Percentiles rank a stretch among this genome's conserved stretches.
Evolutionary conservation across 2,329 filamentous ascomycete species (phyloP).

Genomic region (Plectosphaerella cucumerina): DNA sequence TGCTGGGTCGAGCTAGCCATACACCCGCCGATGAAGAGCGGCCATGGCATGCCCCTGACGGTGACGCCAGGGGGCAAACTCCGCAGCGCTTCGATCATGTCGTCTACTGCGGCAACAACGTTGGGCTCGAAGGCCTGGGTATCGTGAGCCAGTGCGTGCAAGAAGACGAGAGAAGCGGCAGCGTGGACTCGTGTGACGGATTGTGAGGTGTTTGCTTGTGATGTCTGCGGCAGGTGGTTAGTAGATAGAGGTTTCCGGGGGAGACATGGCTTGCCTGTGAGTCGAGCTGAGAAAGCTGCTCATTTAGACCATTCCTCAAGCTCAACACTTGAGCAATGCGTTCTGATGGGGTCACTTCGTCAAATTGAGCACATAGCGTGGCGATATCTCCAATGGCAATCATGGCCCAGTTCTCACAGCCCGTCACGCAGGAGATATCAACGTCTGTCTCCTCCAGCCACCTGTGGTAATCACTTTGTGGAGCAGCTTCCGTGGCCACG

Average conservation of each 20-base stretch:
- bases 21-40: slow-evolving; percentile 5
- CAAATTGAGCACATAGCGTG: neutral
- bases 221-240: no score
- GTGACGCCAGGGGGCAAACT: neutral
- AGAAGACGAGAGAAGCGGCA: slow-evolving; percentile 2
- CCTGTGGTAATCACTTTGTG: slow-evolving; percentile 3
- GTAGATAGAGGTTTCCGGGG: neutral
- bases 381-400: slow-evolving; percentile 8
- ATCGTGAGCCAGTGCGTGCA: neutral
- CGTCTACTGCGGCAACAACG: neutral
- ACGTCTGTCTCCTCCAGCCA: slow-evolving; percentile 5
- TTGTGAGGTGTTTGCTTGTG: neutral
- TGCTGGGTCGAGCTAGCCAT: slow-evolving; percentile 4
- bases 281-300: neutral
- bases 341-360: neutral
- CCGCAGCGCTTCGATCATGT: slow-evolving; percentile 3
- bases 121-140: neutral
- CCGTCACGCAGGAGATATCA: slow-evolving; percentile 8
- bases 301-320: neutral
- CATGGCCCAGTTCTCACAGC: slow-evolving; percentile 11
- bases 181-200: slow-evolving; percentile 7
- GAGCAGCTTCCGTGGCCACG: slow-evolving; percentile 3
- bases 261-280: neutral
- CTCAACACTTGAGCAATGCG: neutral
- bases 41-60: slow-evolving; percentile 7